A percentile compares a stretch with the other conserved stretches of the same genome.
These are phyloP conservation scores for Colletotrichum brevisporum DNA, from an alignment of 2,329 filamentous ascomycete genomes.

Conservation along the genomic window DNA sequence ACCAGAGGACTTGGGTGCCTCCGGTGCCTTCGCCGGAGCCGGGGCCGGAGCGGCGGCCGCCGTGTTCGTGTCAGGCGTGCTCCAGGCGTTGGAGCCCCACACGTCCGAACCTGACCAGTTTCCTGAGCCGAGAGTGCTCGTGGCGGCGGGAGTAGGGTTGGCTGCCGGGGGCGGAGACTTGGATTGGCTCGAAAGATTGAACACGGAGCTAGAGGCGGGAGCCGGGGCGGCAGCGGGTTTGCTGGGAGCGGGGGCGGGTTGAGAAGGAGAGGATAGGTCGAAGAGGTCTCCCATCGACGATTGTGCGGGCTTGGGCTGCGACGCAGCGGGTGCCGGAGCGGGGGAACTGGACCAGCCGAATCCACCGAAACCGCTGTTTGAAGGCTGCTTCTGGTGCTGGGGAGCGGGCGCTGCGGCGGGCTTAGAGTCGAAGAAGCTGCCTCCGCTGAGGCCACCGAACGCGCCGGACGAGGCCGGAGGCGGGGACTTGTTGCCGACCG, in stretches of 20 bases:
- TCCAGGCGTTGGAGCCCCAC: slow-evolving; percentile 92
- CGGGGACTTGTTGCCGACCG: slow-evolving; percentile 50
- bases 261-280: slow-evolving; percentile 73
- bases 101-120: slow-evolving; percentile 74
- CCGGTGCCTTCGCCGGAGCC: slow-evolving; percentile 68
- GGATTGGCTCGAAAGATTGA: slow-evolving; percentile 76
- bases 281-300: slow-evolving; percentile 84
- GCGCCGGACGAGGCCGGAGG: slow-evolving; percentile 55
- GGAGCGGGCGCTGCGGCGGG: slow-evolving; percentile 68
- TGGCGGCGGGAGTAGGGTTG: slow-evolving; percentile 55
- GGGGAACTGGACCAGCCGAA: slow-evolving; percentile 74
- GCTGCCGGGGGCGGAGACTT: slow-evolving; percentile 58
- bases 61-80: slow-evolving; percentile 71
- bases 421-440: slow-evolving; percentile 86
- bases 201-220: slow-evolving; percentile 74
- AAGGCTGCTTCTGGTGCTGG: slow-evolving; percentile 64
- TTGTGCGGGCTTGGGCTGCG: slow-evolving; percentile 58
- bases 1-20: slow-evolving; percentile 47
- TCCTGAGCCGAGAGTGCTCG: slow-evolving; percentile 51
- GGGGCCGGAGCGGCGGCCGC: slow-evolving; percentile 60
- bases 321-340: slow-evolving; percentile 50
- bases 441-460: slow-evolving; percentile 74
- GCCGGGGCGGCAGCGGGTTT: slow-evolving; percentile 57
- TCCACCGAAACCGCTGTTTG: slow-evolving; percentile 74
- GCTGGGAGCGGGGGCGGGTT: slow-evolving; percentile 54